Base-by-base conservation (phyloP, 2,329 filamentous ascomycete species). In the Zymoseptoria pseudotritici region DNA sequence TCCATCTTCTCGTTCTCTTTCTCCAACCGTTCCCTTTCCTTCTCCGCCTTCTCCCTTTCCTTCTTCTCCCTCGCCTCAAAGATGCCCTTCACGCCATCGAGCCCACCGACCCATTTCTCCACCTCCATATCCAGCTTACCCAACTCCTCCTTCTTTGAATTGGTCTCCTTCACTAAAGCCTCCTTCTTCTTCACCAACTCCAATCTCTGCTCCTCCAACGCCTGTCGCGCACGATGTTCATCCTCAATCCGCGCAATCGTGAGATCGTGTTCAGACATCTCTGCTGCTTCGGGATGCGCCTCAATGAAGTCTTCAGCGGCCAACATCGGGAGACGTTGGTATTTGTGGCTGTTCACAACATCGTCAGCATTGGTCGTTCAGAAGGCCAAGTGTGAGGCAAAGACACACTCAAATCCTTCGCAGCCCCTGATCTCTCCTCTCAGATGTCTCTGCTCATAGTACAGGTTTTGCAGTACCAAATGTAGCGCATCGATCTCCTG, bases 371-470 rank as follows among this genome's bases (percentile, higher is more conserved):
- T 21, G 59, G 64, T 17, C 5, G 11, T 24, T 17, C 50, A 21
- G 4, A 19, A 7, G 50, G 19, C 11, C 2, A 21, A 36, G 7
- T 50, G 20, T 54, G n/a, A 54, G 22, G 22, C 5, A 17, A 46
- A 56, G 13, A 83, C 89, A 63, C 78, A 96, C 91, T 96, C 90
- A 69, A 95, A 97, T 56, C 87, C 88, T 72, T 96, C 90, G 74
- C 94, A 97, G 8, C 90, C 91, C 0, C 84, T 80, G 62, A 99
- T 97, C 76, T 99, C 94, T 54, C 90, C 90, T 65, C 89, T 86
- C 58, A 99, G 78, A 74, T 97, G 91, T 58, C 90, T 82, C 77
- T 97, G 92, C 75, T 99, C 93, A 72, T 99, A 99, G 74, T 94
- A 95, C 7, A 99, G 79, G 71, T 99, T 99, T 76, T 97, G 93